Percentiles rank a stretch among this genome's conserved stretches.
phyloP scores from a whole-genome alignment of 148 eudicot genomes.

The Tetragonia tetragonoides region DNA sequence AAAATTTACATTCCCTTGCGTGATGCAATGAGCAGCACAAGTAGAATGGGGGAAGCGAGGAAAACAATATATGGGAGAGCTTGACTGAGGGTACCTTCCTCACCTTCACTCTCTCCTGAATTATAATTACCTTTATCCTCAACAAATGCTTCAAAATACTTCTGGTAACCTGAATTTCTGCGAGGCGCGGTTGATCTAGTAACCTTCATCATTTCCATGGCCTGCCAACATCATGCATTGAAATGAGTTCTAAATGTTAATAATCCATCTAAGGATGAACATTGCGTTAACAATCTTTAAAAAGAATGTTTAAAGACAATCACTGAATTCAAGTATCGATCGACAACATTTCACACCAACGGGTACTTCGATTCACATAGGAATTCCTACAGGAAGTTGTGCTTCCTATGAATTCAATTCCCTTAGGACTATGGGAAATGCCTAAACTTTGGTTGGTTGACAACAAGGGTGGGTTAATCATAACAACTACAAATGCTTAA shows the following conservation, averaged over 20 bases:
- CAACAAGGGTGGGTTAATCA: too few species aligned
- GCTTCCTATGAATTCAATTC: too few species aligned
- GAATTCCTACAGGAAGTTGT: too few species aligned
- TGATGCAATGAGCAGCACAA: conserved; percentile 56
- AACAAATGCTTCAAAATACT: conserved; percentile 77
- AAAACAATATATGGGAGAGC: conserved; percentile 61
- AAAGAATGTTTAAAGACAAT: background rate
- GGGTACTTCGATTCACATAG: too few species aligned
- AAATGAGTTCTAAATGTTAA: too few species aligned
- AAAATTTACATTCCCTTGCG: conserved; percentile 36
- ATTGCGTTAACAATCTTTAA: background rate
- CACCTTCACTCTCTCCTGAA: conserved; percentile 33
- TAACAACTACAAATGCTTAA: too few species aligned
- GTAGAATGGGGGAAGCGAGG: conserved; percentile 61
- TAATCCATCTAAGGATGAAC: background rate
- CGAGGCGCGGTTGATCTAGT: conserved; percentile 35
- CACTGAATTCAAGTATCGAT: too few species aligned
- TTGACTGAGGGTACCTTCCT: conserved; percentile 43
- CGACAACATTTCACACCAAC: too few species aligned
- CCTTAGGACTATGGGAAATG: too few species aligned
- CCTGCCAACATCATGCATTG: conserved; percentile 43
- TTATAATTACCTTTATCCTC: conserved; percentile 41
- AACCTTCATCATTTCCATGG: conserved; percentile 89
- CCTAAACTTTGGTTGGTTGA: too few species aligned
- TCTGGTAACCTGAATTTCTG: conserved; percentile 56